Evolutionary conservation across 495 filamentous ascomycete species (phyloP), one percentile per base, ranked within the genome.

Genomic region (Pseudoneurospora amorphoporcata): DNA sequence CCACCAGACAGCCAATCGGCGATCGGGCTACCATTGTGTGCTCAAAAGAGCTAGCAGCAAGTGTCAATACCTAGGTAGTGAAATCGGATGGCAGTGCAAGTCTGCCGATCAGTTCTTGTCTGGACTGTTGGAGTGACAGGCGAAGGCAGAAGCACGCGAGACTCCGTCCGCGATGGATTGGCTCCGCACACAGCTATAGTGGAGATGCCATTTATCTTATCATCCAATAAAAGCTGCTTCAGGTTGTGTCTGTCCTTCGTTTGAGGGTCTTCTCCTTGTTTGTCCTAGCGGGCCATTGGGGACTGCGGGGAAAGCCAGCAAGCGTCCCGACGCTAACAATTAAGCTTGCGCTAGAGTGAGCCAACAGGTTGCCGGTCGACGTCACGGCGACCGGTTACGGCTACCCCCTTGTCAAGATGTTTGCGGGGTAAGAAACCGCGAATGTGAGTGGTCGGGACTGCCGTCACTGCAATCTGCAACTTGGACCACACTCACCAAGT

Each of bases 391-490:
- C 77, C 77, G 69, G 38, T n/a, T 68, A 42, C 16, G 43, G 47
- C 69, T 70, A 70, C 23, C 39, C 61, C 72, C 71, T 35, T 71
- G 74, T 75, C 68, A 68, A 73, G 72, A 68, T 61, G 71, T 75
- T 74, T 77, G 77, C 77, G 77, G 77, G 77, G 77, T 78, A 78
- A 70, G 32, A 37, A 65, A 37, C 29, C 53, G 23, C 53, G 53
- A 35, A 65, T 65, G 29, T 65, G 53, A 65, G 53, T 65, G 53
- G 53, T 23, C 35, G 53, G 53, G 32, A 35, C 16, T 65, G 53
- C 29, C 53, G 29, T 65, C 53, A 61, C 53, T 58, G 47, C 47
- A 29, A n/a, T 23, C 47, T 29, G 47, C 47, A 58, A 58, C 23
- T 65, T 65, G 53, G 14, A 65, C 29, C 12, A 32, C 53, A 65